Evolutionary conservation across 345 rosid species (phyloP), one percentile per base, ranked within the genome.

Genomic region (Aethionema arabicum): DNA sequence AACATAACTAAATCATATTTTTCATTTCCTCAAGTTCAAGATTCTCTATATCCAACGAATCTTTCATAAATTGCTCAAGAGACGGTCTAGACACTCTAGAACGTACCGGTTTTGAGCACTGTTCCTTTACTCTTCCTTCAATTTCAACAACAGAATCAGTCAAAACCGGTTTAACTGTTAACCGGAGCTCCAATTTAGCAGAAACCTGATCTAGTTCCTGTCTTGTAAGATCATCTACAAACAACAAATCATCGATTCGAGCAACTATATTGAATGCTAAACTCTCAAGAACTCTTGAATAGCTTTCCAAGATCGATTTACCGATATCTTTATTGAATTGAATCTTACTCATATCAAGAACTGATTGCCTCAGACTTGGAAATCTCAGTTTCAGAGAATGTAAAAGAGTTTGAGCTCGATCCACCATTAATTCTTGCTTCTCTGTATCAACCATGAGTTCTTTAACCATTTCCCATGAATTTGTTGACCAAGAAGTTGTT

Each of bases 241-340:
- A 83, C 43, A 93, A 86, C 45, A 90, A 66, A 69, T 93, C 99
- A 59, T 90, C 97, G 8, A 93, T 82, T 5, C 99, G 87, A 15
- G 99, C 96, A 2, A 93, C 82, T 0, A 90, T 84, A 51, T 93
- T 93, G 76, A 83, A 93, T 6, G 99, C 92, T 51, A 93, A 76
- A 75, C 99, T 87, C 77, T 93, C 99, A 61, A 93, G 72, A 39
- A 93, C 96, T 68, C 97, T 77, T 0, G 97, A 87, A 74, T 90
- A 93, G 80, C 95, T 85, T 82, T 93, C 97, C 55, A 90, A 52
- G 48, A 93, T 87, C 54, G 99, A 90, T 76, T 93, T 93, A 16
- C 99, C 97, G 7, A 90, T 85, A 79, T 93, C 99, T 97, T 81
- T 93, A 80, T 90, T 93, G 81, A 59, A 83, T 76, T 90, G 97